These are phyloP conservation scores for Sicyos edulis DNA, from an alignment of 306 rosid genomes.

Conservation along the genomic window DNA sequence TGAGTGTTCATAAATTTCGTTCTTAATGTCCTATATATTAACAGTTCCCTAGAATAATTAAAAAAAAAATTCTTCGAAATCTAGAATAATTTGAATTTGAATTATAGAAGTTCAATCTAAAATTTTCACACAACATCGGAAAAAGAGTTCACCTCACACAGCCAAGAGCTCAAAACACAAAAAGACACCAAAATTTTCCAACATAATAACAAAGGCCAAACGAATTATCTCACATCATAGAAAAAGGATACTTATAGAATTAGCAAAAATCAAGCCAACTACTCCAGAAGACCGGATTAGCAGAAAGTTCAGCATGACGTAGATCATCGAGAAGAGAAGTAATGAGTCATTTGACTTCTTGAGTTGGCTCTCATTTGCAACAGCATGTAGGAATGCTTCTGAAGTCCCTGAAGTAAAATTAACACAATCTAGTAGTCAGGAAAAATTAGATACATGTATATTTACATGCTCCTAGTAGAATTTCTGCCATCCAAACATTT, in stretches of 20 bases:
- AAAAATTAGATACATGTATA: conserved; percentile 5
- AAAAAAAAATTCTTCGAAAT: too few species aligned
- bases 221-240: conserved; percentile 3
- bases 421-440: not conserved
- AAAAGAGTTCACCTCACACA: not conserved
- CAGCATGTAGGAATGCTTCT: conserved; percentile 93
- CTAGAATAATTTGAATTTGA: not conserved
- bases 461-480: not conserved
- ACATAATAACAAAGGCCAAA: conserved; percentile 9
- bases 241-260: conserved; percentile 85
- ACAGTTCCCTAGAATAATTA: not conserved
- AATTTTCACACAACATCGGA: too few species aligned
- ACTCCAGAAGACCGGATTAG: conserved; percentile 68
- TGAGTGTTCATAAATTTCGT: not conserved
- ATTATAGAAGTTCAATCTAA: too few species aligned
- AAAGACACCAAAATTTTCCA: conserved; percentile 6
- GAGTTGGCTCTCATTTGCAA: conserved; percentile 74
- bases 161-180: conserved; percentile 8
- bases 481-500: not conserved
- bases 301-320: conserved; percentile 59
- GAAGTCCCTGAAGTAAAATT: conserved; percentile 62
- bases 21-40: not conserved
- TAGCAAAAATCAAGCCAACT: conserved; percentile 84
- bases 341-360: conserved; percentile 71
- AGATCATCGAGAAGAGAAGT: conserved; percentile 65